These are phyloP conservation scores for Friedmanniomyces simplex DNA, from an alignment of 495 filamentous ascomycete species.

Conservation along the genomic window DNA sequence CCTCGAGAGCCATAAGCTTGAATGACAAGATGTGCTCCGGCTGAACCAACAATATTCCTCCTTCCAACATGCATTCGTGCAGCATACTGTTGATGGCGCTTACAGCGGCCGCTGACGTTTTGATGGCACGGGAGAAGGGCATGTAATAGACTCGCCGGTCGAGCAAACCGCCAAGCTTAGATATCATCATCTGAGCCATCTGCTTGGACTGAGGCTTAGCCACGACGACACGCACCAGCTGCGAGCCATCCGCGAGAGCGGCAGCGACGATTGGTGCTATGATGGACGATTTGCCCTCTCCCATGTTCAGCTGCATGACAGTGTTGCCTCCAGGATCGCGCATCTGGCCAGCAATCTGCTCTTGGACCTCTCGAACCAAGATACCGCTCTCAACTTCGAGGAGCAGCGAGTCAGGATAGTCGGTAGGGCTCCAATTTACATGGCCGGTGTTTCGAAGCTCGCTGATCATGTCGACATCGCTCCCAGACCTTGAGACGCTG, in stretches of 20 bases:
- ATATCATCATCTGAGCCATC: constrained; percentile 50
- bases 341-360: constrained; percentile 48
- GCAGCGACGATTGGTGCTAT: constrained; percentile 56
- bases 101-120: constrained; percentile 24
- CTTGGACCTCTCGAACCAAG: constrained; percentile 51
- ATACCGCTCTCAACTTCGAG: constrained; percentile 56
- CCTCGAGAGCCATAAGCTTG: constrained; percentile 53
- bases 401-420: constrained; percentile 46
- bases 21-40: constrained; percentile 66
- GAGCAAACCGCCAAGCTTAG: constrained; percentile 50
- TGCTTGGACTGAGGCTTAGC: constrained; percentile 52
- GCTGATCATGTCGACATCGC: constrained; percentile 31
- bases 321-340: constrained; percentile 41
- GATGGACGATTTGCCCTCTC: constrained; percentile 61
- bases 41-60: constrained; percentile 49
- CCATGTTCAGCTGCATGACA: constrained; percentile 54
- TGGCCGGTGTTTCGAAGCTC: constrained; percentile 46
- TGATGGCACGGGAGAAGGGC: constrained; percentile 49
- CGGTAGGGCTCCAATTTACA: constrained; percentile 40
- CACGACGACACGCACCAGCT: constrained; percentile 50
- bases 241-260: constrained; percentile 41
- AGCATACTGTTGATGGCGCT: constrained; percentile 32
- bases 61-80: constrained; percentile 35
- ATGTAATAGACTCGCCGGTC: constrained; percentile 48
- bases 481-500: neutral